A percentile compares a stretch with the other conserved stretches of the same genome.
phyloP scores from a whole-genome alignment of 2,329 filamentous ascomycete genomes.

The Capronia americana region DNA sequence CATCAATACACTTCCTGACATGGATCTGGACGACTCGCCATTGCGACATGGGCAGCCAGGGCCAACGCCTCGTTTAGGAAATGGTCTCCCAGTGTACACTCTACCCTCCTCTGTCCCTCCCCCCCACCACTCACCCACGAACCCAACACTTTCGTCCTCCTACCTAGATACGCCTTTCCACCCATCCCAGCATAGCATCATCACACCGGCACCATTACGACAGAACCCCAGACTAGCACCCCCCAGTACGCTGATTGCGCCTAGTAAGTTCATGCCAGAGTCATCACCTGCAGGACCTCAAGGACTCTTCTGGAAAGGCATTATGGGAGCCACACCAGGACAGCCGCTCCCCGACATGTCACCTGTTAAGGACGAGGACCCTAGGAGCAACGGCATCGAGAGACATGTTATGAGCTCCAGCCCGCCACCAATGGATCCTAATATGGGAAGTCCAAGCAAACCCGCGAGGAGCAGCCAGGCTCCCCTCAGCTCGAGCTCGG shows the following conservation, averaged over 20 bases:
- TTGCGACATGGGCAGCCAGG: conserved; percentile 46
- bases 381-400: conserved; percentile 42
- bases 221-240: conserved; percentile 57
- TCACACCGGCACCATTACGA: conserved; percentile 56
- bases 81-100: conserved; percentile 35
- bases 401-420: conserved; percentile 53
- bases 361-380: conserved; percentile 52
- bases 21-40: conserved; percentile 50
- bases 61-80: conserved; percentile 38
- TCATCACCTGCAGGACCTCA: conserved; percentile 52
- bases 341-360: conserved; percentile 50
- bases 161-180: conserved; percentile 53
- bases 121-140: conserved; percentile 44
- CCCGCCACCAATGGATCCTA: conserved; percentile 54
- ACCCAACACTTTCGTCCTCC: conserved; percentile 56
- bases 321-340: conserved; percentile 46
- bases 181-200: conserved; percentile 51
- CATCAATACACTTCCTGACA: conserved; percentile 45
- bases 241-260: conserved; percentile 57
- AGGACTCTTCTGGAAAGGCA: conserved; percentile 56
- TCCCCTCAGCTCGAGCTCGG: conserved; percentile 42
- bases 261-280: conserved; percentile 59
- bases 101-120: conserved; percentile 36
- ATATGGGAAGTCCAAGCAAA: conserved; percentile 52
- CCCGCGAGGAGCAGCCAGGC: conserved; percentile 42